Evolutionary conservation across 495 filamentous ascomycete species (phyloP).

Genomic region (Oleoguttula mirabilis): DNA sequence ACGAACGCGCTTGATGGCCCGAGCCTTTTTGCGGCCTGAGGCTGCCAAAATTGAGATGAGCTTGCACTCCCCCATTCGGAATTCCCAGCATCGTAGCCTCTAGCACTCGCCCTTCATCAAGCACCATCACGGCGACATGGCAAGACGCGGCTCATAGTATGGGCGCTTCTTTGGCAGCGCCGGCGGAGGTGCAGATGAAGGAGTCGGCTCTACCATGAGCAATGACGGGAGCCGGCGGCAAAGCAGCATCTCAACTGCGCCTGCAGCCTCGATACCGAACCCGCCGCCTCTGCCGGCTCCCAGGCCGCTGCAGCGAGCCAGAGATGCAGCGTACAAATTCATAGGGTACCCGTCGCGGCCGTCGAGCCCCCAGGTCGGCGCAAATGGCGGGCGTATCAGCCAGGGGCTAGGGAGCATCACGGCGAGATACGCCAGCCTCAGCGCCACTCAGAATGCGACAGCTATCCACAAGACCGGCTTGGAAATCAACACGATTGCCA

Average conservation of each 20-base stretch:
- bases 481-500: slow-evolving; percentile 63
- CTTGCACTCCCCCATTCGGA: too few relatives aligned
- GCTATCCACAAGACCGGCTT: slow-evolving; percentile 55
- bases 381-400: neutral
- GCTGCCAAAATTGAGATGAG: too few relatives aligned
- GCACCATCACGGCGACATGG: slow-evolving; percentile 1
- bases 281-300: slow-evolving; percentile 11
- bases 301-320: slow-evolving; percentile 7
- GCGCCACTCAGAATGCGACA: slow-evolving; percentile 51
- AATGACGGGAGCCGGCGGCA: neutral
- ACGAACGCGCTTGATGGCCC: too few relatives aligned
- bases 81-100: too few relatives aligned
- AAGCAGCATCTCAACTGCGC: neutral
- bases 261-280: slow-evolving; percentile 5
- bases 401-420: neutral
- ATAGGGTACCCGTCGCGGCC: slow-evolving; percentile 14
- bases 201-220: slow-evolving; percentile 4
- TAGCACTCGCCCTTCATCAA: too few relatives aligned
- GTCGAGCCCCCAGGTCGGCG: neutral
- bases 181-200: slow-evolving; percentile 1
- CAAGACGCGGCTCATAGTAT: slow-evolving; percentile 9
- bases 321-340: slow-evolving; percentile 16
- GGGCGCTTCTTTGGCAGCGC: slow-evolving; percentile 5
- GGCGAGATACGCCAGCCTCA: slow-evolving; percentile 4
- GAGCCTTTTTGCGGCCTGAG: too few relatives aligned